Base-by-base conservation (phyloP, 139 green algal genomes). In the Deuterostichococcus epilithicus region DNA sequence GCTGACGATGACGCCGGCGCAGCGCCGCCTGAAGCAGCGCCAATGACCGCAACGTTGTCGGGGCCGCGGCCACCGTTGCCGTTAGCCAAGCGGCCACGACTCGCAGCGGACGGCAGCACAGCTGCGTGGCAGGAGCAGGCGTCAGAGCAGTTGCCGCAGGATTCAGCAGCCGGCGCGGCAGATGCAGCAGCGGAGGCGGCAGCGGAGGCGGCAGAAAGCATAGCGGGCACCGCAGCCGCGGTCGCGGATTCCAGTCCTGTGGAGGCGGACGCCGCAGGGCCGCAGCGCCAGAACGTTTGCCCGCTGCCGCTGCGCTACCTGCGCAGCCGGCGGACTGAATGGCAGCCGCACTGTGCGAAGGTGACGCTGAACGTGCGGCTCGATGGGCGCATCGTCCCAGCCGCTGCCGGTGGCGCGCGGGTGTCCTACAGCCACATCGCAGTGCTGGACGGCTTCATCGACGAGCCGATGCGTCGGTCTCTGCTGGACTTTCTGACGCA, bases 331-430 rank as follows among this genome's bases (percentile, higher is more conserved):
- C 28, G 52, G 1, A 86, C 84, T 1, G n/a, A 3, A 1, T 87
- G 86, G 86, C 44, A 81, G 26, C 86, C 86, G 23, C 59, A 44
- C 18, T 22, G 37, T 18, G 34, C 52, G 0, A 39, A 76, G 15
- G 60, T 90, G 1, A 81, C 87, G 0, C 35, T 95, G 2, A 92
- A 94, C 60, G 32, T 88, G 1, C 78, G 77, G 2, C 76, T 94
- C 3, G 91, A 96, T 44, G 91, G 78, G 18, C 88, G 83, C 76
- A 91, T 96, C 20, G 88, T 94, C 2, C 91, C 91, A 2, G 83
- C 82, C 8, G 52, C 68, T 0, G 37, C 59, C 0, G 80, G 82
- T 52, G n/a, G 22, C 1, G 78, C 83, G 0, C 76, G 80, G 33
- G 32, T 85, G 5, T 77, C 69, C 25, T 92, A 78, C 73, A 81